Percentiles rank a stretch among this genome's conserved stretches.
Evolutionary conservation across 352 stramenopile genomes (phyloP).

Genomic region (Phytophthora colocasiae): DNA sequence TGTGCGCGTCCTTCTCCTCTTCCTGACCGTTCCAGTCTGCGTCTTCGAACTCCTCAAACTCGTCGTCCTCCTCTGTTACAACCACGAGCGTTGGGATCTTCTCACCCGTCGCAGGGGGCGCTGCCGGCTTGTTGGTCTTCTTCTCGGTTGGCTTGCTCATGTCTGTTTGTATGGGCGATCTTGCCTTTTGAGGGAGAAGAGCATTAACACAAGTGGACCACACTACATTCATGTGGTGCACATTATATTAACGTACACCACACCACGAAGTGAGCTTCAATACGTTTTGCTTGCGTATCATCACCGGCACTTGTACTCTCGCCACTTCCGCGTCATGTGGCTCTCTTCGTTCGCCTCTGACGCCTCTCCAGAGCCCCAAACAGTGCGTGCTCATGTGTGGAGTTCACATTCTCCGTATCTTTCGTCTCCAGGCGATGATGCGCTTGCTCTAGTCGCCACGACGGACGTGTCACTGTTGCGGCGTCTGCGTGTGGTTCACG

Average conservation of each 20-base stretch:
- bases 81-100: conserved; percentile 76
- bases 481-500: conserved; percentile 51
- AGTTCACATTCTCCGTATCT: conserved; percentile 5
- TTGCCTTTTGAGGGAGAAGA: conserved; percentile 8
- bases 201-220: conserved; percentile 3
- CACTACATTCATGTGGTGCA: conserved; percentile 3
- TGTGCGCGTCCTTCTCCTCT: conserved; percentile 83
- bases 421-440: conserved; percentile 26
- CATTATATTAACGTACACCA: conserved; percentile 4
- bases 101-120: conserved; percentile 38
- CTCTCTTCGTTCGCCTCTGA: conserved; percentile 59
- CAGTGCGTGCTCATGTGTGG: conserved; percentile 48
- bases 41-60: conserved; percentile 92
- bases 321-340: conserved; percentile 43
- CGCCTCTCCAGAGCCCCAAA: conserved; percentile 5
- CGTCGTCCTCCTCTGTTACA: conserved; percentile 89
- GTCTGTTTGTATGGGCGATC: conserved; percentile 13
- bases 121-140: conserved; percentile 31
- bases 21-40: conserved; percentile 74
- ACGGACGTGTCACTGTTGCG: conserved; percentile 50
- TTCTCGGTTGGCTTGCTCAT: conserved; percentile 51
- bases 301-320: conserved; percentile 13
- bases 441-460: conserved; percentile 46
- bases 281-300: conserved; percentile 44
- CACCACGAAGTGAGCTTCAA: conserved; percentile 20